Evolutionary conservation across 768 basidiomycete genomes (phyloP).

Genomic region (Russula abietina): DNA sequence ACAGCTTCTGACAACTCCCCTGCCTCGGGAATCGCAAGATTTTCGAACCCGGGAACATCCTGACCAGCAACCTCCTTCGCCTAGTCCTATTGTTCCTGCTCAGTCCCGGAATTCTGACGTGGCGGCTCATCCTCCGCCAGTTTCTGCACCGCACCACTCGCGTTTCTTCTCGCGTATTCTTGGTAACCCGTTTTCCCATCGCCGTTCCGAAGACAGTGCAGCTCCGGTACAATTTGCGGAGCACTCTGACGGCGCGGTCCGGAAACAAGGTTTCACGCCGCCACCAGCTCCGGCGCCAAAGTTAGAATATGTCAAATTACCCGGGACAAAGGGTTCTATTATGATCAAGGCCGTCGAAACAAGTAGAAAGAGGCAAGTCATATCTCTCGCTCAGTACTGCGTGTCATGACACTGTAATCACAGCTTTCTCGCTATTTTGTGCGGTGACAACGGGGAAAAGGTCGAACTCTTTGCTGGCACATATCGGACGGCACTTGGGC

Average conservation of each 20-base stretch:
- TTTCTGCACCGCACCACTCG: conserved; percentile 39
- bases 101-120: conserved; percentile 3
- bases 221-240: conserved; percentile 29
- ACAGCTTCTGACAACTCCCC: not conserved
- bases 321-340: conserved; percentile 81
- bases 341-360: conserved; percentile 87
- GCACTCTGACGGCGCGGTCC: conserved; percentile 39
- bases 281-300: conserved; percentile 69
- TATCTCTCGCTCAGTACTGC: not conserved
- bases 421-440: conserved; percentile 88
- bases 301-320: conserved; percentile 87
- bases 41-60: not conserved
- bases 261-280: conserved; percentile 32
- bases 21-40: conserved; percentile 7
- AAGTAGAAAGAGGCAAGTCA: conserved; percentile 68
- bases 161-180: conserved; percentile 70
- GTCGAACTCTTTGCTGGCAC: conserved; percentile 92
- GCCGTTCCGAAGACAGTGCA: conserved; percentile 54
- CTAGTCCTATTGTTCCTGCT: not conserved
- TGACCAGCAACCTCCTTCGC: not conserved
- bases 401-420: not conserved
- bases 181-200: conserved; percentile 52
- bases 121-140: conserved; percentile 26
- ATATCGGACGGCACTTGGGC: conserved; percentile 78
- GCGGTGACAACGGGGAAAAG: conserved; percentile 88